These are phyloP conservation scores for Umbelopsis isabellina DNA, from an alignment of 192 early-diverging fungal species.

Conservation along the genomic window DNA sequence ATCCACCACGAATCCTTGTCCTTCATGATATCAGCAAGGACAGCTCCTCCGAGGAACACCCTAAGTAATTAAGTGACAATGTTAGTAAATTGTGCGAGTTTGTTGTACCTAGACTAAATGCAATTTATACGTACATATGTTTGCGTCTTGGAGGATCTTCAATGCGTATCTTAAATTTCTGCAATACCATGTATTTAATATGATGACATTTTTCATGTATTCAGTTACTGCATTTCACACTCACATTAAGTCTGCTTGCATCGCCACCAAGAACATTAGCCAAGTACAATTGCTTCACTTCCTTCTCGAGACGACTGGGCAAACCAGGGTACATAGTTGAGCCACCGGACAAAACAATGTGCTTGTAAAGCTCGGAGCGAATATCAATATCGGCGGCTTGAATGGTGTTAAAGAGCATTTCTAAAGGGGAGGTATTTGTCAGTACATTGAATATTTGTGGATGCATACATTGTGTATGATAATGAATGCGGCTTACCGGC, in stretches of 20 bases:
- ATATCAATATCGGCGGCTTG: conserved; percentile 91
- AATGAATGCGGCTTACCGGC: conserved; percentile 62
- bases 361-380: conserved; percentile 93
- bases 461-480: not conserved
- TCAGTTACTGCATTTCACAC: conserved; percentile 22
- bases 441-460: not conserved
- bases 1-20: conserved; percentile 90
- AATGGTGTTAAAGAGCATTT: conserved; percentile 92
- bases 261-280: conserved; percentile 89
- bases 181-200: not conserved
- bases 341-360: conserved; percentile 97
- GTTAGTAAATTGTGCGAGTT: too few species aligned
- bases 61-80: not conserved
- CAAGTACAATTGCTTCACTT: conserved; percentile 95
- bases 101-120: not conserved
- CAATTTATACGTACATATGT: conserved; percentile 68
- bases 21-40: conserved; percentile 95
- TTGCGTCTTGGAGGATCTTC: conserved; percentile 98
- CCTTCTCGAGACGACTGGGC: conserved; percentile 96
- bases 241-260: conserved; percentile 75
- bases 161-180: conserved; percentile 98
- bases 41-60: conserved; percentile 97
- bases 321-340: conserved; percentile 99
- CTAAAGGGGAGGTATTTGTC: conserved; percentile 45
- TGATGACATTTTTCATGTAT: not conserved